Base-by-base conservation (phyloP, 495 filamentous ascomycete species). In the Penicillium riverlandense region DNA sequence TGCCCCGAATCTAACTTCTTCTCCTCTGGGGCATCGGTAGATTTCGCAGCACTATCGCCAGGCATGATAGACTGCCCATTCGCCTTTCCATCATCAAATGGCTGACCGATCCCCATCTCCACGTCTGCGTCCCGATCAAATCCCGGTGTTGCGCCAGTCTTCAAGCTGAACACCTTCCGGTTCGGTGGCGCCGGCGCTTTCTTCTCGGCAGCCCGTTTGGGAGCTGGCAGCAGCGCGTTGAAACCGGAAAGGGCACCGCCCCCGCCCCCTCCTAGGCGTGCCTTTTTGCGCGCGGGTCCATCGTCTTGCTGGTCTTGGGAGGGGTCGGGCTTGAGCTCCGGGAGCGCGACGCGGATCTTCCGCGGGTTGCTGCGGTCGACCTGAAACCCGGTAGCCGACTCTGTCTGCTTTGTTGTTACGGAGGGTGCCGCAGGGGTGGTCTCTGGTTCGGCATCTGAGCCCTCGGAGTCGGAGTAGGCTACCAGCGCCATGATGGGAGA, bases 401-500 rank as follows among this genome's bases (percentile, higher is more conserved):
- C 81, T 57, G 86, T 82, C 38, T 65, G 66, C 41, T 52, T 48
- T 29, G 76, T 67, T 70, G 64, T 55, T 29, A 48, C 67, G 48
- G 35, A 59, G 58, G 37, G 47, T 13, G 65, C 51, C 12, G 57
- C 40, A n/a, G 65, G 35, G 34, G 60, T 54, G 12, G 56, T 48
- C 11, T 58, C 45, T 10, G 45, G 39, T 47, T 84, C 76, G n/a
- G 62, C 53, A 35, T 90, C 87, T 11, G 85, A 85, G 31, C 67
- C 79, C 50, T 95, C 90, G 0, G 88, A 94, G 53, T 92, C 89
- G 29, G 88, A 88, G 55, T 94, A 92, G 45, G 83, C 78, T 41
- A 92, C 86, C 28, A 92, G 69, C 27, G 69, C 79, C 87, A 92
- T 94, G 35, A 33, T 52, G 49, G 32, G 27, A 29, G 22, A 4